phyloP scores from a whole-genome alignment of 2,329 filamentous ascomycete species.

The Paracoccidioides brasiliensis region DNA sequence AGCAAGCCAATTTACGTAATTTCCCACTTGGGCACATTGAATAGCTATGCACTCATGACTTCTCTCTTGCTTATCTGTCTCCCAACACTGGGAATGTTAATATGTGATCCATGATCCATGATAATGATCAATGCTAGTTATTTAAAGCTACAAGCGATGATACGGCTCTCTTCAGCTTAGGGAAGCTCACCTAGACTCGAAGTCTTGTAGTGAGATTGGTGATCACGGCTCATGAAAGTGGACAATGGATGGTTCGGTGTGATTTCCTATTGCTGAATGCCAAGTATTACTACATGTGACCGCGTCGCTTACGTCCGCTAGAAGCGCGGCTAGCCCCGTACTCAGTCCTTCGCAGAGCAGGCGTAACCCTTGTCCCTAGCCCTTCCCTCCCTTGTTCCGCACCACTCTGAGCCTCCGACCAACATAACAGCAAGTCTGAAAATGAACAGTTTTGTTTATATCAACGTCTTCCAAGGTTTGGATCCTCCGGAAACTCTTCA shows the following conservation, averaged over 20 bases:
- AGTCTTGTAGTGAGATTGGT: no score
- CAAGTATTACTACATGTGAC: neutral
- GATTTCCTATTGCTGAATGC: neutral
- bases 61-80: no score
- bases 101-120: no score
- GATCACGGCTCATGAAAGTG: no score
- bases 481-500: neutral
- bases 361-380: neutral
- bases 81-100: no score
- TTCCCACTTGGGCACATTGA: neutral
- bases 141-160: no score
- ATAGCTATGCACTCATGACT: neutral
- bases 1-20: neutral
- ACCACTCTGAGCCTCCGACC: neutral
- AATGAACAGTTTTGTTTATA: neutral
- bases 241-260: no score
- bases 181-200: no score
- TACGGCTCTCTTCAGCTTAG: no score
- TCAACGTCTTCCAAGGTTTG: neutral
- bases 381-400: neutral
- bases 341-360: neutral
- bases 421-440: neutral
- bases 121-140: no score
- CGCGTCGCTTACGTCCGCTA: neutral
- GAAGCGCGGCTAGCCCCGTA: neutral